Conservation (phyloP, 2,329 filamentous ascomycete species). For the Ascochyta pisi region DNA sequence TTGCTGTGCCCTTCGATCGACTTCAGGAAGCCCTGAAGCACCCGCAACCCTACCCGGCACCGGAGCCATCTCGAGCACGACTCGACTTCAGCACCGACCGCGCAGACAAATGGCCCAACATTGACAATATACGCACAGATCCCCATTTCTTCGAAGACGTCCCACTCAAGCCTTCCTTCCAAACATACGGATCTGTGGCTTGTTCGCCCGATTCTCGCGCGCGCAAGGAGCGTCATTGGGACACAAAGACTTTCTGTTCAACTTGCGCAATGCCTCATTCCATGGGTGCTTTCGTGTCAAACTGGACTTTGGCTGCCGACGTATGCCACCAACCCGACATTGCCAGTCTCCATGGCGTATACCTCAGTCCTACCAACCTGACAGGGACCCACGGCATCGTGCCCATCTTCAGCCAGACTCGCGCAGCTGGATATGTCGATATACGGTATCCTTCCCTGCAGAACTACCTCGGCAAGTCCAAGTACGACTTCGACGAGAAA, state of each 20-base stretch:
- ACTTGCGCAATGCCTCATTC: conserved; percentile 70
- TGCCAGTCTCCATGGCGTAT: conserved; percentile 74
- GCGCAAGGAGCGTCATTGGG: conserved; percentile 67
- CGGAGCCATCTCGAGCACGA: conserved; percentile 28
- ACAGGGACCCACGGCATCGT: conserved; percentile 69
- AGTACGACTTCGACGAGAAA: conserved; percentile 59
- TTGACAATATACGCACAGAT: conserved; percentile 34
- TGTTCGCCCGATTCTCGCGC: conserved; percentile 70
- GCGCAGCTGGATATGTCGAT: conserved; percentile 75
- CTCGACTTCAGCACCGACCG: conserved; percentile 50
- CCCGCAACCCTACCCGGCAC: conserved; percentile 31
- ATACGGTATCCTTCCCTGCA: conserved; percentile 74
- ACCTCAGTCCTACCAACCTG: conserved; percentile 68
- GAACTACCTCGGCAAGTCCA: conserved; percentile 67
- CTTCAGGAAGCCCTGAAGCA: conserved; percentile 37
- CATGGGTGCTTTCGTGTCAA: conserved; percentile 68
- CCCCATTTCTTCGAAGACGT: conserved; percentile 41
- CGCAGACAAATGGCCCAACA: conserved; percentile 47
- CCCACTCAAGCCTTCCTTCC: conserved; percentile 50
- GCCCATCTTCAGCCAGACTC: conserved; percentile 78
- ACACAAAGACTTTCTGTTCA: conserved; percentile 69
- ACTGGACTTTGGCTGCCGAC: conserved; percentile 71
- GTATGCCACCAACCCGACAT: conserved; percentile 81
- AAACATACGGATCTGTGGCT: conserved; percentile 54
- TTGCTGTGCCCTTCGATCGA: conserved; percentile 58